A percentile compares a stretch with the other conserved stretches of the same genome.
Evolutionary conservation across 148 eudicot genomes (phyloP).

Genomic region (Amaranthus hypochondriacus): DNA sequence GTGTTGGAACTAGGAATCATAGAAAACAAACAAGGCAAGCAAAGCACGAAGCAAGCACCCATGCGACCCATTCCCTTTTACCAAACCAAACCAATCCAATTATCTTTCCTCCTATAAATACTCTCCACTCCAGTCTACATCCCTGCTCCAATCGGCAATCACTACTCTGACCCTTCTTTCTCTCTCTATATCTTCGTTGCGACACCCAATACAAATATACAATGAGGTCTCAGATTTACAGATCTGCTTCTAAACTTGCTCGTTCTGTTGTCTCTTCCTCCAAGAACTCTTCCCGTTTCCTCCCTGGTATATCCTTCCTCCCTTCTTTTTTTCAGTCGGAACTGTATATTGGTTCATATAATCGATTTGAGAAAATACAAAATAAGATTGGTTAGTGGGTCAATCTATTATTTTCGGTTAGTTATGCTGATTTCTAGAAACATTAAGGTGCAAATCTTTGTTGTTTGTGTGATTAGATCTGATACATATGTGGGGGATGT

Average conservation of each 20-base stretch:
- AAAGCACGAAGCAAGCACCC: not conserved
- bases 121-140: too few species aligned
- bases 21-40: slow-evolving; percentile 11
- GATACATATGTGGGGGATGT: too few species aligned
- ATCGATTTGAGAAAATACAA: too few species aligned
- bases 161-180: not conserved
- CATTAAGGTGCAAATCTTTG: too few species aligned
- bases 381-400: too few species aligned
- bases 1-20: not conserved
- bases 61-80: not conserved
- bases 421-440: too few species aligned
- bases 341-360: too few species aligned
- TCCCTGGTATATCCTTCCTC: slow-evolving; percentile 40
- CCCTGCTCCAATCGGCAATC: not conserved
- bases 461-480: too few species aligned
- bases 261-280: slow-evolving; percentile 64
- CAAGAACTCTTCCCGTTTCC: slow-evolving; percentile 37
- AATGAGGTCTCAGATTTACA: slow-evolving; percentile 66
- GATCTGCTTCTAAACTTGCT: slow-evolving; percentile 59
- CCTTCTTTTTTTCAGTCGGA: not conserved
- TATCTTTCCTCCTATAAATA: too few species aligned
- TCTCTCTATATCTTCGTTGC: not conserved
- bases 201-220: not conserved
- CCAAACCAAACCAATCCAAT: too few species aligned
- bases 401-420: too few species aligned